Conservation (phyloP, 2,329 filamentous ascomycete species). For the Dactylellina parvicollis region DNA sequence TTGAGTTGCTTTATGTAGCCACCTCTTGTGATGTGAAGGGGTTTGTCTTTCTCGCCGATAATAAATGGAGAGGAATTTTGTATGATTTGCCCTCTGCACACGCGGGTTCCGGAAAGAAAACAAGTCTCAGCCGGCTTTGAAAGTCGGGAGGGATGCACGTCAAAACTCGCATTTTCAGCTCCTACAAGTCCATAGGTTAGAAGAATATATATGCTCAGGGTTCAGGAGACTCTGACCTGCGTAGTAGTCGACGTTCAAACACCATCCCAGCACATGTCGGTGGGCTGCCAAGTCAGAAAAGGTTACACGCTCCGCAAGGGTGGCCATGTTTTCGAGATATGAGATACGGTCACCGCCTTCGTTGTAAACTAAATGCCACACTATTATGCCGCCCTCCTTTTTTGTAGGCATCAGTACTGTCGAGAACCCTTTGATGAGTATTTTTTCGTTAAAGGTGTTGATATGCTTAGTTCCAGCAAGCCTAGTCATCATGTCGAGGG, state of each 20-base stretch:
- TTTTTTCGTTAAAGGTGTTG: conserved; percentile 36
- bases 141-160: conserved; percentile 8
- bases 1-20: conserved; percentile 16
- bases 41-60: conserved; percentile 9
- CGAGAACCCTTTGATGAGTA: conserved; percentile 56
- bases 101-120: background rate
- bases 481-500: conserved; percentile 56
- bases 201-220: background rate
- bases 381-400: conserved; percentile 17
- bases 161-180: conserved; percentile 7
- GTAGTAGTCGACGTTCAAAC: conserved; percentile 32
- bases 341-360: conserved; percentile 31
- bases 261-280: conserved; percentile 53
- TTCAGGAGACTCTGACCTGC: conserved; percentile 22
- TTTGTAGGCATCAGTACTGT: conserved; percentile 51
- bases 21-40: conserved; percentile 1
- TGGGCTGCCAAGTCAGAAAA: conserved; percentile 2
- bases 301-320: no score
- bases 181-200: conserved; percentile 2
- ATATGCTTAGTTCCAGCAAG: conserved; percentile 40
- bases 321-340: no score
- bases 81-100: conserved; percentile 2
- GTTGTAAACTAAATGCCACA: conserved; percentile 56
- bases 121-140: background rate
- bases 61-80: background rate